Evolutionary conservation across 148 eudicot genomes (phyloP).

Genomic region (Salicornia ramosissima): DNA sequence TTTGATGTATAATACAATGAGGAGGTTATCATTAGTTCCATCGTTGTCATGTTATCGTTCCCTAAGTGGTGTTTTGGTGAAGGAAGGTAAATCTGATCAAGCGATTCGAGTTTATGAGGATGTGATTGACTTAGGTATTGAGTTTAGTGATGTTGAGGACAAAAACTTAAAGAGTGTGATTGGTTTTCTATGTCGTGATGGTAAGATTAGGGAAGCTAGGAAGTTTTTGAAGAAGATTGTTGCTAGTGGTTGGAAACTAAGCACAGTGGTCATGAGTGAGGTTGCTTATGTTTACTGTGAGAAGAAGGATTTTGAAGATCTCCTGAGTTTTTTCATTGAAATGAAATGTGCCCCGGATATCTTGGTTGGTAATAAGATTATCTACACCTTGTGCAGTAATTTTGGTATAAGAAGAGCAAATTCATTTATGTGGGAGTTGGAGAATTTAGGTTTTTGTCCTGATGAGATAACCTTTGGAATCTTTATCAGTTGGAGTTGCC

Average conservation of each 20-base stretch:
- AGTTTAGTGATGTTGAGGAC: conserved; percentile 31
- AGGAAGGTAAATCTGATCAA: conserved; percentile 28
- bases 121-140: conserved; percentile 45
- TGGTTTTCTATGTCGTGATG: conserved; percentile 43
- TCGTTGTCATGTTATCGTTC: conserved; percentile 40
- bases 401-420: conserved; percentile 49
- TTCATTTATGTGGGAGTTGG: conserved; percentile 45
- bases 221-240: conserved; percentile 41
- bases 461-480: conserved; percentile 63
- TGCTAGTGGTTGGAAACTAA: conserved; percentile 44
- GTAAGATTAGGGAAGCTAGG: conserved; percentile 63
- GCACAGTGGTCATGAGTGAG: conserved; percentile 40
- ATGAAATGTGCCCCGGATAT: conserved; percentile 39
- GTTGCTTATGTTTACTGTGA: conserved; percentile 53
- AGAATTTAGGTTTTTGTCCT: conserved; percentile 53
- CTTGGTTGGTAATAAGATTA: conserved; percentile 49
- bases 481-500: conserved; percentile 60
- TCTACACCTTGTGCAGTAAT: conserved; percentile 39
- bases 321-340: conserved; percentile 50
- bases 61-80: conserved; percentile 36
- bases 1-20: conserved; percentile 49
- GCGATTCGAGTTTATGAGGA: conserved; percentile 40
- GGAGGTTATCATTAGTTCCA: conserved; percentile 33
- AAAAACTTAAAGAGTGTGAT: conserved; percentile 37
- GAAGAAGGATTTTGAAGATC: conserved; percentile 72